phyloP scores from a whole-genome alignment of 768 basidiomycete species.

The Pluteus cervinus region DNA sequence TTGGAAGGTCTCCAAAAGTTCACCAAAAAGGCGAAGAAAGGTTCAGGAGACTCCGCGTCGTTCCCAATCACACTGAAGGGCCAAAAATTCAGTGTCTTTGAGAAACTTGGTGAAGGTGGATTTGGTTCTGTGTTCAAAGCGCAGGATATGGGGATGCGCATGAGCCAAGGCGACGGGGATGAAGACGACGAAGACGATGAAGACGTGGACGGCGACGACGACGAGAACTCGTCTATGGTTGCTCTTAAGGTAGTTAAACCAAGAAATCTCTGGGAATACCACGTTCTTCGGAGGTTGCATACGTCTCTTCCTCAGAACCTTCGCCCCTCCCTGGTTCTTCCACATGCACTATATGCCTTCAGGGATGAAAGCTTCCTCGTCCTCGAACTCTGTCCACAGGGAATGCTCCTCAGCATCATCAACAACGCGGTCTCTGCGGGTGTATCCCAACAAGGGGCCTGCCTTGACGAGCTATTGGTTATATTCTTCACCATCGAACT shows the following conservation, averaged over 20 bases:
- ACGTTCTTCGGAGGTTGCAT: constrained; percentile 75
- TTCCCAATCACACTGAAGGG: constrained; percentile 59
- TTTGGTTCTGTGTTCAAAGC: constrained; percentile 96
- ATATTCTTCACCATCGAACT: constrained; percentile 95
- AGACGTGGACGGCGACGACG: constrained; percentile 50
- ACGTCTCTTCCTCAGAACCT: constrained; percentile 52
- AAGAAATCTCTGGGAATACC: constrained; percentile 87
- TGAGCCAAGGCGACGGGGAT: constrained; percentile 31
- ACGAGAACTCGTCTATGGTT: constrained; percentile 50
- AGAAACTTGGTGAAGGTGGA: constrained; percentile 95
- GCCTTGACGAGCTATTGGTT: constrained; percentile 87
- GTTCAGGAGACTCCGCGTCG: constrained; percentile 30
- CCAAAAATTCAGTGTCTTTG: constrained; percentile 61
- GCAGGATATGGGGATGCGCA: constrained; percentile 42
- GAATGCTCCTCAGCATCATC: constrained; percentile 87
- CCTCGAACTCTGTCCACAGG: constrained; percentile 85
- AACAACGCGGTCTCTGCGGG: constrained; percentile 77
- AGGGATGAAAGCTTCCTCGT: constrained; percentile 86
- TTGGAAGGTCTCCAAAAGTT: constrained; percentile 73
- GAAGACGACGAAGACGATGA: constrained; percentile 49
- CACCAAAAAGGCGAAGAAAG: constrained; percentile 44
- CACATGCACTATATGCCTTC: constrained; percentile 79
- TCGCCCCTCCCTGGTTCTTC: constrained; percentile 64
- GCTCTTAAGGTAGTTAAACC: constrained; percentile 94
- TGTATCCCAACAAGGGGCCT: constrained; percentile 73